Evolutionary conservation across 306 rosid species (phyloP), one percentile per base, ranked within the genome.

Genomic region (Calophaca sinica): DNA sequence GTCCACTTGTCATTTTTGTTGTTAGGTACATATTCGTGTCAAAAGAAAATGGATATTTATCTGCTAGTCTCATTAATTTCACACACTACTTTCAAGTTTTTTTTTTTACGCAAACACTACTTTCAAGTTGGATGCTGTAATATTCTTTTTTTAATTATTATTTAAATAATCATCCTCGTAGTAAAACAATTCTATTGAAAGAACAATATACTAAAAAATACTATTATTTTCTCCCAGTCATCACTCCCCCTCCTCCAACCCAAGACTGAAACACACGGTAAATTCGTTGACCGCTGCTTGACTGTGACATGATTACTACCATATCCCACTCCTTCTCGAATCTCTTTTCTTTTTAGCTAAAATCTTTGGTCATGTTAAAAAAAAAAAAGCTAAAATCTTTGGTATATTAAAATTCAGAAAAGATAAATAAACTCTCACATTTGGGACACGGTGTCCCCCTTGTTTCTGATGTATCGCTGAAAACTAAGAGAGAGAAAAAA

Each of bases 241-340:
- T 31, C 66, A 64, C 20, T 35, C 33, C 7, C 49, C 14, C 26
- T 20, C 26, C 29, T 20, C 20, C 14, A 52, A 51, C 38, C 52
- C 35, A 35, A 68, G 59, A 68, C 64, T 46, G 31, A 39, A 35
- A 36, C 31, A 31, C 57, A 57, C 10, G 64, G 44, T 68, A 77
- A 77, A 58, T 46, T 58, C 6, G 70, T 77, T 57, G 75, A 77
- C 75, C 75, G 46, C 12, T 58, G n/a, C 39, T 68, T 77, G 69
- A 77, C 69, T 35, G 65, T 57, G 38, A 26, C 72, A 77, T 76
- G 60, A 68, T 33, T 11, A 60, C 64, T 11, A 9, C 28, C 63
- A 10, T 36, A 49, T 0, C 54, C 62, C 63, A 32, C 6, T 20
- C 42, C 41, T 29, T 11, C 20, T 31, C 10, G 9, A 31, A 29